phyloP scores from a whole-genome alignment of 495 filamentous ascomycete genomes.

The Chaetomium fimeti region DNA sequence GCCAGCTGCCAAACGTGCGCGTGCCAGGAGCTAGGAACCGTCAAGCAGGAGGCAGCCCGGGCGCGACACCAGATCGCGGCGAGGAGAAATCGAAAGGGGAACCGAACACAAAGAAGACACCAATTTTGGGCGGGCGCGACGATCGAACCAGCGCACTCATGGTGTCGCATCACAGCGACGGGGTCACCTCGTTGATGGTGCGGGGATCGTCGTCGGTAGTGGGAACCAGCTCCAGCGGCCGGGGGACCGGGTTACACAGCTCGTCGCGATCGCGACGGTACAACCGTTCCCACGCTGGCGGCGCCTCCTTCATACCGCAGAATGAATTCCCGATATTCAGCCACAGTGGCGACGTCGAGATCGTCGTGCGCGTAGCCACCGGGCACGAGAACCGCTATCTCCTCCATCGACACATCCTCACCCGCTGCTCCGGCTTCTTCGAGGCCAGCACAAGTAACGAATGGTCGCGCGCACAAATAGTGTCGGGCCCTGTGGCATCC shows the following conservation, averaged over 20 bases:
- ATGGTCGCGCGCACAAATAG: slow-evolving; percentile 62
- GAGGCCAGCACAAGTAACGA: slow-evolving; percentile 83
- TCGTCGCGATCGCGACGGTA: slow-evolving; percentile 64
- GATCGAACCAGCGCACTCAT: slow-evolving; percentile 45
- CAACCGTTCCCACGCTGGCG: slow-evolving; percentile 78
- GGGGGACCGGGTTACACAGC: slow-evolving; percentile 56
- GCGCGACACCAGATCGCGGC: background rate
- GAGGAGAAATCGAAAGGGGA: background rate
- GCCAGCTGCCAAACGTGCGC: slow-evolving; percentile 27
- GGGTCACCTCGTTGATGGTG: slow-evolving; percentile 51
- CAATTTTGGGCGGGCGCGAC: slow-evolving; percentile 18
- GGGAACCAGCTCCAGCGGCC: slow-evolving; percentile 40
- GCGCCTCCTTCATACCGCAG: slow-evolving; percentile 64
- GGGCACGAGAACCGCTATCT: slow-evolving; percentile 78
- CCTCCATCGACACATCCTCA: slow-evolving; percentile 77
- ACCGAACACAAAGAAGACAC: background rate
- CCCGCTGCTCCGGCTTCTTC: slow-evolving; percentile 90
- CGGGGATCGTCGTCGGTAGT: slow-evolving; percentile 58
- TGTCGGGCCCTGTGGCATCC: slow-evolving; percentile 36
- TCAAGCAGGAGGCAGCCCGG: slow-evolving; percentile 30
- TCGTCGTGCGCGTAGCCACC: slow-evolving; percentile 65
- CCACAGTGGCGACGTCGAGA: slow-evolving; percentile 87
- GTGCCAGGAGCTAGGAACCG: slow-evolving; percentile 10
- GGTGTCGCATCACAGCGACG: slow-evolving; percentile 70
- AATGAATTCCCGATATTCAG: slow-evolving; percentile 93